Evolutionary conservation across 1,284 basidiomycete species (phyloP), one percentile per base, ranked within the genome.

Genomic region (Melampsora larici-populina): DNA sequence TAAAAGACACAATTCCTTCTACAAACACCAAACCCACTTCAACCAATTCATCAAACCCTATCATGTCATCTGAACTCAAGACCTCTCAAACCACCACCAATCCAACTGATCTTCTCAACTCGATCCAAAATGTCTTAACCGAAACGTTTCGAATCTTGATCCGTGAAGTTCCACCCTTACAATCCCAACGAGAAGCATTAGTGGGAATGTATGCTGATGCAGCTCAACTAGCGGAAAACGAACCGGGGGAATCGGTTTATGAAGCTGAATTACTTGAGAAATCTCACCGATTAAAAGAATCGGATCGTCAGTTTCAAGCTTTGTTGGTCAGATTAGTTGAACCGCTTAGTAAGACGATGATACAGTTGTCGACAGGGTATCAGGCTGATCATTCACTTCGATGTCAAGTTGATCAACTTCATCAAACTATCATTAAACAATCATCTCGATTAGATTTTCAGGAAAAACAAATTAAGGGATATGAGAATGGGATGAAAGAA

Each of bases 221-320:
- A 2, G 51, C 55, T 36, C 7, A 1, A 15, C 24, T 33, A 3
- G 24, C 62, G n/a, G 49, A 60, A 36, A 49, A 70, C 1, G 69
- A 70, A 40, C 69, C 69, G 58, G 69, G 62, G 18, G 69, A 70
- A 58, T 1, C 36, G 29, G 58, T 70, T 18, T 70, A 58, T 55
- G 51, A 70, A 24, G 62, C 33, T 8, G 69, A 70, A 60, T n/a
- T 70, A 36, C 36, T 58, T 33, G 51, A 70, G n/a, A 70, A 70
- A 33, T 43, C 17, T 13, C 0, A 1, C n/a, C 5, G 62, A 60
- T 58, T 70, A 9, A 70, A 60, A 33, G 29, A 36, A 5, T 36
- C 69, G 0, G 31, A 70, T 11, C 0, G 13, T 36, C 36, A 36
- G 9, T 36, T 4, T 36, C 36, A 36, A 36, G 3, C 36, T 9